phyloP scores from a whole-genome alignment of 2,329 filamentous ascomycete species.

The Nigrospora osmanthi region DNA sequence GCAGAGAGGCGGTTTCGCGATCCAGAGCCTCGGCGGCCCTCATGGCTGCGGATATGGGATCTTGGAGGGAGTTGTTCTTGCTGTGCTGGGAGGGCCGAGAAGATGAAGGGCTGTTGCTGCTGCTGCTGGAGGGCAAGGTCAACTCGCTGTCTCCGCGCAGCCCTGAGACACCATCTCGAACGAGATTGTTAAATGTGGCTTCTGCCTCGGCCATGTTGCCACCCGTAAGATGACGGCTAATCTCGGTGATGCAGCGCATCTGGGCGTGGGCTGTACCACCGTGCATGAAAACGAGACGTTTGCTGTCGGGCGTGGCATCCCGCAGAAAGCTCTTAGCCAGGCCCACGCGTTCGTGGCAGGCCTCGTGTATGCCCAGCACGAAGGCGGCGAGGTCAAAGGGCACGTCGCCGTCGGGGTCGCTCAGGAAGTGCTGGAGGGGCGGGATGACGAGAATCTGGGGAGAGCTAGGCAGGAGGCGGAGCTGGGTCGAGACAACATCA shows the following conservation, averaged over 20 bases:
- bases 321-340: slow-evolving; percentile 43
- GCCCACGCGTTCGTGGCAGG: slow-evolving; percentile 36
- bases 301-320: slow-evolving; percentile 34
- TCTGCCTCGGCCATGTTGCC: slow-evolving; percentile 43
- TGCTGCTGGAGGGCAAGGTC: too few species aligned
- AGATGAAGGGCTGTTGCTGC: too few species aligned
- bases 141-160: slow-evolving; percentile 13
- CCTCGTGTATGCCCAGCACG: slow-evolving; percentile 43
- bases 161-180: slow-evolving; percentile 39
- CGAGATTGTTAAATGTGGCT: slow-evolving; percentile 39
- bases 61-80: slow-evolving; percentile 18
- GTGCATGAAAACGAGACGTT: slow-evolving; percentile 51
- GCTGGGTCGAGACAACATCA: slow-evolving; percentile 48
- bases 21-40: slow-evolving; percentile 51
- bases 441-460: slow-evolving; percentile 51
- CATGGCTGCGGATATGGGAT: slow-evolving; percentile 48
- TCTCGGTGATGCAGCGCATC: slow-evolving; percentile 43
- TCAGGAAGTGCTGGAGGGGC: slow-evolving; percentile 37
- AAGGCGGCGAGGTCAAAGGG: slow-evolving; percentile 28
- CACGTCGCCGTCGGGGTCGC: slow-evolving; percentile 17
- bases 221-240: slow-evolving; percentile 42
- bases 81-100: background rate
- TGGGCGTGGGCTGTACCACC: slow-evolving; percentile 50
- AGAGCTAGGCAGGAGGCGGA: slow-evolving; percentile 51
- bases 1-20: slow-evolving; percentile 45